Evolutionary conservation across 768 basidiomycete species (phyloP), one percentile per base, ranked within the genome.

Genomic region (Suillus variegatus): DNA sequence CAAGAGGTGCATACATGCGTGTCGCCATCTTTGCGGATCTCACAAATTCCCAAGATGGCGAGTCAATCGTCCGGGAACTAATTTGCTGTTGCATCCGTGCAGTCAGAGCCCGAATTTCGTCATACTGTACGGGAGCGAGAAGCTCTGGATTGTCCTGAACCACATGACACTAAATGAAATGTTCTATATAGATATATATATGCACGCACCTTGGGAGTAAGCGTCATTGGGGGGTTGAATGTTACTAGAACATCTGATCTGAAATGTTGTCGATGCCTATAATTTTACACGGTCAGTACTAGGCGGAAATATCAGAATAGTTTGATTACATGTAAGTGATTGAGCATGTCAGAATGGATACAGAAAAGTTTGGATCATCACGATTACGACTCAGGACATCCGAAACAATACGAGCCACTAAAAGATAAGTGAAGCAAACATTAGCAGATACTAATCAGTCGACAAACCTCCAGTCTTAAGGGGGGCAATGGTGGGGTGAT

Each of bases 201-300:
- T 43, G n/a, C 5, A 55, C 55, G 5, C 63, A 86, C 91, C 82
- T 88, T 85, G 28, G 90, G 85, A 13, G 81, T 80, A 70, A 93
- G 91, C 47, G 73, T 82, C 72, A 92, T 81, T 0, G 92, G 90
- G 18, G 84, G 80, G 68, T 93, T 88, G 74, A 92, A 94, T 3
- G 90, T 91, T 25, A 96, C 91, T 57, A 96, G 77, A 20, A 95
- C 93, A 70, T 95, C 93, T 12, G 91, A 93, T 35, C 95, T 87
- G 72, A 94, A 96, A 75, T 94, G 89, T 71, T 95, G 88, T 58
- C 92, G 85, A 75, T 93, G 92, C 85, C 91, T 92, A 69, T 62
- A 62, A 60, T 51, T 65, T 62, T 62, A 62, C 57, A 6, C 32
- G 41, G n/a, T 54, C n/a, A 63, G 54, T 43, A 61, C 28, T 8